Percentiles rank a stretch among this genome's conserved stretches.
Conservation (phyloP, 495 filamentous ascomycete species). For the Lepidopterella palustris region DNA sequence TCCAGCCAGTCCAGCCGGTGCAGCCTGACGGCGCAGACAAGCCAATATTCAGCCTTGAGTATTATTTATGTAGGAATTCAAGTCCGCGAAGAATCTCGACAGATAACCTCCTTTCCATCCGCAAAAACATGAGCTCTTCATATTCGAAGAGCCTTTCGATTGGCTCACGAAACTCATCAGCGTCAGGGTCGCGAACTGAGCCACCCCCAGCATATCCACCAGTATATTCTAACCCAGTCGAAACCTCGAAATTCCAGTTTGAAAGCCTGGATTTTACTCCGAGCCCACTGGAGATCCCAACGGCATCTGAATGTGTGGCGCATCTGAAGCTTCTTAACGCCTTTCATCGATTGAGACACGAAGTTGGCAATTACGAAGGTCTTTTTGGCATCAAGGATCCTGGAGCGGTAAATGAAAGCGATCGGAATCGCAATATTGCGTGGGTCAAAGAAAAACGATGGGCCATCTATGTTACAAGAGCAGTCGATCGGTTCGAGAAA, state of each 20-base stretch:
- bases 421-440: constrained; percentile 22
- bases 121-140: not conserved
- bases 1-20: not conserved
- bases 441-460: constrained; percentile 71
- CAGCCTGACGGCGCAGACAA: not conserved
- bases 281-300: constrained; percentile 14
- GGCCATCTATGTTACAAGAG: constrained; percentile 66
- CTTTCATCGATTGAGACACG: constrained; percentile 61
- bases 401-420: not conserved
- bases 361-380: constrained; percentile 55
- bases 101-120: not conserved
- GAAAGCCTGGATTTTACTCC: constrained; percentile 13
- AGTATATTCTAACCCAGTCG: not conserved
- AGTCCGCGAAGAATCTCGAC: not conserved
- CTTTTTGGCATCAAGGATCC: constrained; percentile 52
- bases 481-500: constrained; percentile 62
- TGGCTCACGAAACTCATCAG: not conserved
- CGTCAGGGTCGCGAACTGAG: not conserved
- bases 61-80: not conserved
- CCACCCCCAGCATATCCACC: not conserved
- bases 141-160: not conserved
- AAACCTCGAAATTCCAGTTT: not conserved
- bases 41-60: not conserved
- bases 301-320: constrained; percentile 51
- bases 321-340: constrained; percentile 73